Base-by-base conservation (phyloP, 352 stramenopile genomes). In the Elongisporangium anandrum region DNA sequence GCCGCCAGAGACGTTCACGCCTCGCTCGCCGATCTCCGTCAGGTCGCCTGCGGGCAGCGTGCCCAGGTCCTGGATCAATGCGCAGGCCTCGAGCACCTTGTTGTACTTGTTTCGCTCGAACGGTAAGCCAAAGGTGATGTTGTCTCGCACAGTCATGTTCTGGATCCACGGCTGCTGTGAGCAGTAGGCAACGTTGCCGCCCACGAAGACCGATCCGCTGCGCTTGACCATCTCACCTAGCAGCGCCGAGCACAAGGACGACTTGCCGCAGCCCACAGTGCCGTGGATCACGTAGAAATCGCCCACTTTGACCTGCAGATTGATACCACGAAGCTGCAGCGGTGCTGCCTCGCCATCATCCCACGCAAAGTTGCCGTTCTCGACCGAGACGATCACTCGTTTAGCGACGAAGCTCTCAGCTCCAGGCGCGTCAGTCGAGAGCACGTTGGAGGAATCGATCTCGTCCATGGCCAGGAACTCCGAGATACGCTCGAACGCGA, bases 81-180 rank as follows among this genome's bases (percentile, higher is more conserved):
- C 73, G 61, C 85, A 94, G 7, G 77, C 72, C 29, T 87, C 68
- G 51, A 96, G 21, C 22, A 81, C 67, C 29, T 75, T 77, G 22
- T 75, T 63, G 58, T 92, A 92, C 55, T 76, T 81, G n/a, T 67
- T 70, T 38, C 52, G 63, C 52, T 88, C 61, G 22, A 72, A 89
- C 10, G 66, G 66, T 49, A 78, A 64, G n/a, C 91, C 90, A 69
- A 98, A 98, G 15, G 98, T 66, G 60, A 99, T 96, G 67, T 99
- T 99, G 19, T 81, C 67, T 0, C 64, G 72, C 7, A 81, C 60
- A 7, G 69, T 79, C 72, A 79, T 68, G 38, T 97, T 97, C 47
- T 97, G 67, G 54, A 98, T 97, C 85, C 88, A 98, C 21, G 91
- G 79, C 34, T 90, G 77, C 65, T 97, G 92, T n/a, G 88, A 77